Conservation (phyloP, 495 filamentous ascomycete genomes). For the Neurospora sp. region DNA sequence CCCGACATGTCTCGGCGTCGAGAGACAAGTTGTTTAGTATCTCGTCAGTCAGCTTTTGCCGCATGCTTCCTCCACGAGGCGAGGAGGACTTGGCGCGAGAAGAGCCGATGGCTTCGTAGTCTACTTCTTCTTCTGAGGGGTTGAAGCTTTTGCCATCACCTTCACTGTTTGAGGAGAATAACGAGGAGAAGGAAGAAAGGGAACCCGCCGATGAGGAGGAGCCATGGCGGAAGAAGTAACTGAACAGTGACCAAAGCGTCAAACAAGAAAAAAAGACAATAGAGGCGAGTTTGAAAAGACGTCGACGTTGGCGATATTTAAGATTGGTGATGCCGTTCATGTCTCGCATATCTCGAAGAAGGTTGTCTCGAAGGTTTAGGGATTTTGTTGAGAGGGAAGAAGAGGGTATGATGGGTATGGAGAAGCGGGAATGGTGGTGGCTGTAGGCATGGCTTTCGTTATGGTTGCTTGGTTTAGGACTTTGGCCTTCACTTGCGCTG, state of each 20-base stretch:
- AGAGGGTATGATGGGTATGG: background rate
- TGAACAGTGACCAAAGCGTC: background rate
- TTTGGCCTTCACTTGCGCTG: background rate
- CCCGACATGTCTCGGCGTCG: constrained; percentile 28
- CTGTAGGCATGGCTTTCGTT: background rate
- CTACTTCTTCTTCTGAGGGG: constrained; percentile 18
- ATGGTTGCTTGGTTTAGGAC: background rate
- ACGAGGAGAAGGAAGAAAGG: no score
- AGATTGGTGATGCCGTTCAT: background rate
- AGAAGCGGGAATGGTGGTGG: background rate
- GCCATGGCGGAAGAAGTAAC: background rate
- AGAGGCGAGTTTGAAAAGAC: background rate
- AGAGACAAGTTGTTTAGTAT: constrained; percentile 31
- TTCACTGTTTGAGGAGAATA: no score
- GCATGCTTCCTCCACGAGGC: background rate
- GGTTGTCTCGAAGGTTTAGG: background rate
- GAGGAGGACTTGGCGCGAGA: background rate
- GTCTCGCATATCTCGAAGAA: background rate
- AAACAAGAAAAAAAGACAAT: background rate
- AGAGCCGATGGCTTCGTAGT: background rate
- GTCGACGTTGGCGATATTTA: background rate
- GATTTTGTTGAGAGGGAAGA: background rate
- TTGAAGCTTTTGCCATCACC: no score
- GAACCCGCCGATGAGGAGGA: no score
- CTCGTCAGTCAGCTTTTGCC: constrained; percentile 9